These are phyloP conservation scores for Teratosphaeria gauchensis DNA, from an alignment of 2,329 filamentous ascomycete genomes.

Conservation along the genomic window DNA sequence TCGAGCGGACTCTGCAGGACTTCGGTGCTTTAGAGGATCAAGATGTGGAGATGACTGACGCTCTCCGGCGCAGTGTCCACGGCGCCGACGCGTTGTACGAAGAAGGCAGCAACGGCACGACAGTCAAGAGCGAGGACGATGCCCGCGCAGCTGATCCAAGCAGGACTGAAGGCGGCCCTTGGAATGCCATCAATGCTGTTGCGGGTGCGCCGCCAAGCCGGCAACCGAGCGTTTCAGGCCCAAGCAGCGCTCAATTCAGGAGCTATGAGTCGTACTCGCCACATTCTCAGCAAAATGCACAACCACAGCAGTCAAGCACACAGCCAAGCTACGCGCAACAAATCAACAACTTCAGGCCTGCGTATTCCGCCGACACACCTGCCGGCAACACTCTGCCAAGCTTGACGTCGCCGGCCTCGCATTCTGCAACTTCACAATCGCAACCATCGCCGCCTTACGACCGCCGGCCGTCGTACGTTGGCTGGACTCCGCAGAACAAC, in stretches of 20 bases:
- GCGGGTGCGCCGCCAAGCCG: constrained; percentile 18
- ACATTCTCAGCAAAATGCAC: constrained; percentile 1
- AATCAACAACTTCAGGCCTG: constrained; percentile 18
- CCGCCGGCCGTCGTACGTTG: constrained; percentile 9
- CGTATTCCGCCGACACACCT: constrained; percentile 12
- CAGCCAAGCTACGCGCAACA: constrained; percentile 11
- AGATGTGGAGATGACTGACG: constrained; percentile 29
- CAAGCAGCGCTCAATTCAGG: constrained; percentile 17
- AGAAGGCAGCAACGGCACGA: constrained; percentile 19
- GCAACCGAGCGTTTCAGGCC: constrained; percentile 14
- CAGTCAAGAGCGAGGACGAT: constrained; percentile 25
- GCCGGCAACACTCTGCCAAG: constrained; percentile 13
- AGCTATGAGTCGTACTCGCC: constrained; percentile 20
- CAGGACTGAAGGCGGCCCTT: constrained; percentile 23
- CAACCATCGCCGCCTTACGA: constrained; percentile 18
- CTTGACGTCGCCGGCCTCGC: constrained; percentile 19
- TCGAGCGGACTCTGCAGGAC: constrained; percentile 28
- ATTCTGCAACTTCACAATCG: constrained; percentile 15
- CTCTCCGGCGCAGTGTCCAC: constrained; percentile 7
- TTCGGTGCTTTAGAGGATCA: constrained; percentile 28
- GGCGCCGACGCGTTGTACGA: constrained; percentile 20
- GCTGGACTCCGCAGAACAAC: constrained; percentile 14
- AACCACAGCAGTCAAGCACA: constrained; percentile 5
- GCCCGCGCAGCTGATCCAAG: constrained; percentile 11
- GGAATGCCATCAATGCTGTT: constrained; percentile 31